These are phyloP conservation scores for Metschnikowia anglica DNA, from an alignment of 805 yeast species.

Conservation along the genomic window DNA sequence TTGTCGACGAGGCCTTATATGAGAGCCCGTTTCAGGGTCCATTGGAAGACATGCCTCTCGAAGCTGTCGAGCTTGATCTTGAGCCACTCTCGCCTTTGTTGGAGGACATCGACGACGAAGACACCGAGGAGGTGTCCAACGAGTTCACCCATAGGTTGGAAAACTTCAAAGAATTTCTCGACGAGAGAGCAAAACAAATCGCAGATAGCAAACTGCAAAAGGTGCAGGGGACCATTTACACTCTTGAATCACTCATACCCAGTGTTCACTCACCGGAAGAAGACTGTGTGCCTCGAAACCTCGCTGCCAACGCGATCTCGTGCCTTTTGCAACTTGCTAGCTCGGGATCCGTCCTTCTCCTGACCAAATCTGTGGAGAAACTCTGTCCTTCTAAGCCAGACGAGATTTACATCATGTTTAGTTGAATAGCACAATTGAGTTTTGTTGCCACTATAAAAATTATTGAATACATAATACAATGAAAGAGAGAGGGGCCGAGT, in stretches of 20 bases:
- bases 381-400: slow-evolving; percentile 2
- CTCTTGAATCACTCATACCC: slow-evolving; percentile 16
- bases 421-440: slow-evolving; percentile 2
- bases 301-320: slow-evolving; percentile 19
- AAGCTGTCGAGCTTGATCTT: slow-evolving; percentile 2
- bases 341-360: neutral
- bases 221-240: neutral
- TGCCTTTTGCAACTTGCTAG: slow-evolving; percentile 18
- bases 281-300: slow-evolving; percentile 7
- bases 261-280: slow-evolving; percentile 4
- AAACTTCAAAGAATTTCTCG: slow-evolving; percentile 11
- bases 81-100: slow-evolving; percentile 13
- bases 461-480: slow-evolving; percentile 9
- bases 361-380: neutral
- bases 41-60: neutral
- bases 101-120: slow-evolving; percentile 2
- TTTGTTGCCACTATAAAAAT: slow-evolving; percentile 3
- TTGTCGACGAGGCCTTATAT: slow-evolving; percentile 1
- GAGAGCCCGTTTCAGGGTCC: slow-evolving; percentile 1
- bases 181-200: slow-evolving; percentile 10
- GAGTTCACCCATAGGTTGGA: slow-evolving; percentile 4
- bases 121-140: neutral
- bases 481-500: slow-evolving; percentile 6
- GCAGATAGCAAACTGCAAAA: neutral
- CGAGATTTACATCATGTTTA: slow-evolving; percentile 11